Base-by-base conservation (phyloP, 1,284 basidiomycete genomes). In the Mycena sp. region DNA sequence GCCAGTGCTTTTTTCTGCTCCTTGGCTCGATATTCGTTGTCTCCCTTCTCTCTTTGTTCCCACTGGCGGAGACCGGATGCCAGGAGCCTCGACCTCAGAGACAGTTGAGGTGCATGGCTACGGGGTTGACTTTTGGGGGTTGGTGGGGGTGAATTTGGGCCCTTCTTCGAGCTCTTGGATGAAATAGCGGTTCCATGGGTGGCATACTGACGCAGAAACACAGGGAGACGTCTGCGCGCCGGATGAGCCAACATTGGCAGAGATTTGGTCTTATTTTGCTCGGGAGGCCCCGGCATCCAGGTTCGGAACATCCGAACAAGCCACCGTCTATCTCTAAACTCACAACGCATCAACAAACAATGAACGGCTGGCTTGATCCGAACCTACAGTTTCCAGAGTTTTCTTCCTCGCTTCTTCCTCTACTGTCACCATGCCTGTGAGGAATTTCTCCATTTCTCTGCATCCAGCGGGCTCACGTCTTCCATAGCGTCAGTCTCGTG, bases 401-500 rank as follows among this genome's bases (percentile, higher is more conserved):
- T n/a, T n/a, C n/a, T n/a, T n/a, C n/a, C 38, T 38, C 30, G 26
- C 49, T 64, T 63, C 59, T 61, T 45, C 52, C 21, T 43, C 45
- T 7, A 23, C 54, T 44, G 55, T 58, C 63, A 67, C 48, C 54
- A 73, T 71, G 70, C 48, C 71, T 65, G 69, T 70, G 44, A 35
- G 68, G 51, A 41, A 12, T 58, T 46, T 28, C 46, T 40, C 2
- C 40, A 19, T 26, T n/a, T 57, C 10, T 30, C 28, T 46, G 41
- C 6, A 10, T 41, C 17, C 45, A 56, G 64, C 26, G 69, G 16
- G 65, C 7, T 56, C 7, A 30, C 67, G 58, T 25, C 21, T 23
- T 57, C 53, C 51, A 6, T 57, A 89, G 87, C 88, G 88, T 74
- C 83, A 84, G 76, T 87, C 87, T 58, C 86, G 82, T 68, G 75